A percentile compares a stretch with the other conserved stretches of the same genome.
Conservation (phyloP, 1,284 basidiomycete species). For the Albatrellus sp. region DNA sequence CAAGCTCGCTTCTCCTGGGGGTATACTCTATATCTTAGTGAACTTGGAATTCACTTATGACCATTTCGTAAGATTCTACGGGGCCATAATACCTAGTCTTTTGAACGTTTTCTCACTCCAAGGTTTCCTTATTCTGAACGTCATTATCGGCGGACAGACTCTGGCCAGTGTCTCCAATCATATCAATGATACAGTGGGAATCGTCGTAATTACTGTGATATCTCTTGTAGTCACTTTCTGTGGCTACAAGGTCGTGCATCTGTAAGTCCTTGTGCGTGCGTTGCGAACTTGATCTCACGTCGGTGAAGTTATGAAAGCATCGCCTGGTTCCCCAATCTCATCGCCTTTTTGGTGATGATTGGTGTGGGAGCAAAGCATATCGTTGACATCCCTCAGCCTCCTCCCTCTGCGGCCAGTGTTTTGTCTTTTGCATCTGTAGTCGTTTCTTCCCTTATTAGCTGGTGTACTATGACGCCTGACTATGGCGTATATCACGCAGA, state of each 20-base stretch:
- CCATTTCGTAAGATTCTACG: slow-evolving; percentile 38
- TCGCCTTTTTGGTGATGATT: slow-evolving; percentile 55
- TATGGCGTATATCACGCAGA: slow-evolving; percentile 48
- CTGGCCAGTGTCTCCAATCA: slow-evolving; percentile 45
- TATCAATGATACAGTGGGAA: slow-evolving; percentile 47
- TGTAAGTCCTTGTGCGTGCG: slow-evolving; percentile 18
- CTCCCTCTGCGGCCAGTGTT: slow-evolving; percentile 17
- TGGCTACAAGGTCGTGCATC: slow-evolving; percentile 54
- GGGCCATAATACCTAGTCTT: slow-evolving; percentile 47
- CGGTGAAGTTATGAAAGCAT: slow-evolving; percentile 36
- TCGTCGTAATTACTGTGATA: slow-evolving; percentile 64
- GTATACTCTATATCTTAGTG: slow-evolving; percentile 12
- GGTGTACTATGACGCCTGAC: slow-evolving; percentile 43
- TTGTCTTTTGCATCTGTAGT: slow-evolving; percentile 22
- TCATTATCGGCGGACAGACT: slow-evolving; percentile 66
- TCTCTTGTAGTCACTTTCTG: slow-evolving; percentile 51
- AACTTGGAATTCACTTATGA: not conserved
- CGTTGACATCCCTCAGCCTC: slow-evolving; percentile 16
- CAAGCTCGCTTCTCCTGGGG: slow-evolving; percentile 46
- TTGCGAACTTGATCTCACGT: not conserved
- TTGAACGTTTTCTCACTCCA: slow-evolving; percentile 53
- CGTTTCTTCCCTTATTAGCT: slow-evolving; percentile 36
- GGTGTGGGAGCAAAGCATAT: slow-evolving; percentile 43
- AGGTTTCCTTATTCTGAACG: slow-evolving; percentile 62
- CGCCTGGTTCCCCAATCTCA: slow-evolving; percentile 56